These are phyloP conservation scores for Scutellaria galericulata DNA, from an alignment of 257 asterid genomes.

Conservation along the genomic window DNA sequence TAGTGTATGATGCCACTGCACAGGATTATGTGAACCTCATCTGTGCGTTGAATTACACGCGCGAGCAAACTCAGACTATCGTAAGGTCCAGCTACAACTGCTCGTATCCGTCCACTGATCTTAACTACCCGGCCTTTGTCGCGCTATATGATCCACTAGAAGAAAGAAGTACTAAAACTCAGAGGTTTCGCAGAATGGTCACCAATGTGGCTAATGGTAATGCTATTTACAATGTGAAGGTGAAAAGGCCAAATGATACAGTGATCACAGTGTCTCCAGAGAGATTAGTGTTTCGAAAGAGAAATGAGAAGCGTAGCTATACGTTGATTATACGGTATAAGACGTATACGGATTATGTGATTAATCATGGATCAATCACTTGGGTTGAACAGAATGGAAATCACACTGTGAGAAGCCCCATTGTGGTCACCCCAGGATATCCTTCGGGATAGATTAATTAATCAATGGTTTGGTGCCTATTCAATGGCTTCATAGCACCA, in stretches of 20 bases:
- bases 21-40: constrained; percentile 56
- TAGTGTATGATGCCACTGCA: constrained; percentile 47
- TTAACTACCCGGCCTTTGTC: constrained; percentile 59
- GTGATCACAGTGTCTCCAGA: constrained; percentile 40
- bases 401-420: constrained; percentile 57
- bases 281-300: constrained; percentile 40
- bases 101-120: constrained; percentile 48
- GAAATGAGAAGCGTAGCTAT: constrained; percentile 49
- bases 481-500: background rate
- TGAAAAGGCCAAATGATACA: constrained; percentile 42
- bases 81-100: constrained; percentile 47
- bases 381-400: constrained; percentile 57
- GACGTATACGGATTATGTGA: constrained; percentile 31
- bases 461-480: background rate
- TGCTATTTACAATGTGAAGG: constrained; percentile 40
- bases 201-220: constrained; percentile 51
- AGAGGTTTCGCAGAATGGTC: constrained; percentile 46
- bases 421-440: constrained; percentile 42
- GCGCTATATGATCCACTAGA: constrained; percentile 38
- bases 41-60: constrained; percentile 54
- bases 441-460: constrained; percentile 9
- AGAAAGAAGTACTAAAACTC: constrained; percentile 15
- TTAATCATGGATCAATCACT: constrained; percentile 45
- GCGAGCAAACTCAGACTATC: constrained; percentile 42
- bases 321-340: constrained; percentile 36